Conservation (phyloP, 352 stramenopile genomes). For the Pythium pyrilobum region DNA sequence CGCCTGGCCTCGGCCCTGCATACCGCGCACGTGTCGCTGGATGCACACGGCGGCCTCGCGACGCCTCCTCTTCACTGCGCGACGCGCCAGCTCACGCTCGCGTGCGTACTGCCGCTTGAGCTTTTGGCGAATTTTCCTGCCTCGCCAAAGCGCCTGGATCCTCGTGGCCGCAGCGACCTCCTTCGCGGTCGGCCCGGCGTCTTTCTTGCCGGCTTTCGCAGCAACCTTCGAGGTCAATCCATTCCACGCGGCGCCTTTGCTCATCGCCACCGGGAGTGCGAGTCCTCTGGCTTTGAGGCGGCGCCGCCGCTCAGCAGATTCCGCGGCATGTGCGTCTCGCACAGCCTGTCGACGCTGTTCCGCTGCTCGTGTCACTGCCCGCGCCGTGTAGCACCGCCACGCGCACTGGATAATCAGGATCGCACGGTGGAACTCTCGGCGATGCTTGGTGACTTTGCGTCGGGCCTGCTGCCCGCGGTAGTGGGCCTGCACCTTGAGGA, state of each 20-base stretch:
- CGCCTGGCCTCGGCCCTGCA: slow-evolving; percentile 32
- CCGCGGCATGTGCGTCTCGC: slow-evolving; percentile 17
- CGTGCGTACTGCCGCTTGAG: slow-evolving; percentile 37
- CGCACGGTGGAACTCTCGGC: slow-evolving; percentile 16
- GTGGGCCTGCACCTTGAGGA: slow-evolving; percentile 47
- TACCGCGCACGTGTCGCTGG: slow-evolving; percentile 48
- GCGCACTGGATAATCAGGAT: slow-evolving; percentile 39
- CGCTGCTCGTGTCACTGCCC: slow-evolving; percentile 1
- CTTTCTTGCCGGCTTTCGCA: slow-evolving; percentile 6
- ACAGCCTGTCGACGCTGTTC: slow-evolving; percentile 4
- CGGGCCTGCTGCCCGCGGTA: slow-evolving; percentile 39
- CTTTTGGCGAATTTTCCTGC: slow-evolving; percentile 28
- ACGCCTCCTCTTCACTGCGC: slow-evolving; percentile 23
- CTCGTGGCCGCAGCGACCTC: slow-evolving; percentile 32
- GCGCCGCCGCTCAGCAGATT: slow-evolving; percentile 14
- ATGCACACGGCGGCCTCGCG: slow-evolving; percentile 42
- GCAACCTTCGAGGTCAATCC: background rate
- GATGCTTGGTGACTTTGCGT: slow-evolving; percentile 18
- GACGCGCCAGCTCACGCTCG: slow-evolving; percentile 20
- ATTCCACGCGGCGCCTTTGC: slow-evolving; percentile 2
- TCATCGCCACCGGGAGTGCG: background rate
- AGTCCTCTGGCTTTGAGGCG: background rate
- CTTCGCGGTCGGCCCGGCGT: background rate
- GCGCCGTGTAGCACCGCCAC: slow-evolving; percentile 42
- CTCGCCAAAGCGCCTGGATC: slow-evolving; percentile 53